Evolutionary conservation across 495 filamentous ascomycete genomes (phyloP).

Genomic region (Elaphomyces granulatus): DNA sequence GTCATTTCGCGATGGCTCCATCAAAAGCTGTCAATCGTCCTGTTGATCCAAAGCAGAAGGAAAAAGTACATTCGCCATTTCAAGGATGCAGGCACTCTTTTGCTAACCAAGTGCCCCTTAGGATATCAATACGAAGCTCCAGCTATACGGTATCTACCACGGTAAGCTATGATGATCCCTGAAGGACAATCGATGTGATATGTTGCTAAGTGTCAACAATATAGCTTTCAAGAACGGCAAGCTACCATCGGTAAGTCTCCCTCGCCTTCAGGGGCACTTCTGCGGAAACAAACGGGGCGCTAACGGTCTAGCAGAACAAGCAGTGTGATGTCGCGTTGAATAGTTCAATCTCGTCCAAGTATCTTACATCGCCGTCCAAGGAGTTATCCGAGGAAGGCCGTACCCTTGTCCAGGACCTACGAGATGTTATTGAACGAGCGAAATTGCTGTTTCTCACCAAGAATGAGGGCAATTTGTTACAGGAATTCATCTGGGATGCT

Average conservation of each 20-base stretch:
- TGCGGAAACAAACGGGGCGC: not conserved
- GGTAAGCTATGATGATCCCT: conserved; percentile 34
- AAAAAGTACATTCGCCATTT: conserved; percentile 22
- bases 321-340: conserved; percentile 94
- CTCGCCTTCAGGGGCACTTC: not conserved
- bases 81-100: not conserved
- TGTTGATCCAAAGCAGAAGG: conserved; percentile 44
- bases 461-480: conserved; percentile 85
- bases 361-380: conserved; percentile 54
- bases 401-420: conserved; percentile 59
- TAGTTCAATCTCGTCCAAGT: conserved; percentile 53
- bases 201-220: conserved; percentile 11
- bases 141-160: conserved; percentile 81
- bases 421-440: conserved; percentile 72
- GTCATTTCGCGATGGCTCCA: not conserved
- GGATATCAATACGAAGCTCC: conserved; percentile 87
- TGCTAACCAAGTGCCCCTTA: conserved; percentile 4
- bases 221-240: conserved; percentile 79
- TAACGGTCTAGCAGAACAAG: conserved; percentile 45
- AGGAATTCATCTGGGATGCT: conserved; percentile 94
- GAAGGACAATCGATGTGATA: not conserved
- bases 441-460: conserved; percentile 83
- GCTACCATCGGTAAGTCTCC: conserved; percentile 63
- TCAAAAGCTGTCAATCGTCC: conserved; percentile 55
- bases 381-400: conserved; percentile 75